Base-by-base conservation (phyloP, 108 stramenopile genomes). In the Cyclotella sp. region DNA sequence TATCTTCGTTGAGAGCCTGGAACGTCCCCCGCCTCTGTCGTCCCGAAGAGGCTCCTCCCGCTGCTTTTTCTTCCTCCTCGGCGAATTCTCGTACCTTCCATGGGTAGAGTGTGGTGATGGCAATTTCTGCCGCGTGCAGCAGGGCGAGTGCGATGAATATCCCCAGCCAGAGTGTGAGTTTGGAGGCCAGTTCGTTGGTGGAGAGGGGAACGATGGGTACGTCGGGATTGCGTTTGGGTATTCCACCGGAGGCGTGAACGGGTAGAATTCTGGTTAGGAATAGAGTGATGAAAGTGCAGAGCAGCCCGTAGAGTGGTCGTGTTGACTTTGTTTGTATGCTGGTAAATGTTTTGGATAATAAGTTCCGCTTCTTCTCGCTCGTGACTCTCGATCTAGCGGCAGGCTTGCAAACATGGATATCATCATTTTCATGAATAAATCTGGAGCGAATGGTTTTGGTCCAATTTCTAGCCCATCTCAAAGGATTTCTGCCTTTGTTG, bases 71-170 rank as follows among this genome's bases (percentile, higher is more conserved):
- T 77, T 98, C 98, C 67, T 97, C 96, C 78, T 96, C 95, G 61
- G 96, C 98, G 73, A 98, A 97, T 77, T 98, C 97, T 19, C 90
- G 85, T 11, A 97, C 93, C 75, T 97, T 97, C 97, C 97, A 98
- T 8, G 97, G 97, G 78, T 98, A 98, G 29, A 98, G 69, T 11
- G 97, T 98, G 10, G 98, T 98, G 70, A 98, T 97, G 44, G 97
- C 97, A 72, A 96, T 97, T 85, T 98, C 98, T 0, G 95, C 96
- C 0, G 96, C 93, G 63, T 97, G 96, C 55, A 97, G 72, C 46
- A 96, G 55, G 21, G 93, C 92, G 51, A 96, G 81, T 29, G 51
- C 78, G 29, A 75, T 77, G 69, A 96, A 96, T 21, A 96, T 82
- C 11, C 41, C 69, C 6, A 75, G n/a, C 81, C 81, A 82, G 9